These are phyloP conservation scores for Ramichloridium luteum DNA, from an alignment of 2,329 filamentous ascomycete species.

Conservation along the genomic window DNA sequence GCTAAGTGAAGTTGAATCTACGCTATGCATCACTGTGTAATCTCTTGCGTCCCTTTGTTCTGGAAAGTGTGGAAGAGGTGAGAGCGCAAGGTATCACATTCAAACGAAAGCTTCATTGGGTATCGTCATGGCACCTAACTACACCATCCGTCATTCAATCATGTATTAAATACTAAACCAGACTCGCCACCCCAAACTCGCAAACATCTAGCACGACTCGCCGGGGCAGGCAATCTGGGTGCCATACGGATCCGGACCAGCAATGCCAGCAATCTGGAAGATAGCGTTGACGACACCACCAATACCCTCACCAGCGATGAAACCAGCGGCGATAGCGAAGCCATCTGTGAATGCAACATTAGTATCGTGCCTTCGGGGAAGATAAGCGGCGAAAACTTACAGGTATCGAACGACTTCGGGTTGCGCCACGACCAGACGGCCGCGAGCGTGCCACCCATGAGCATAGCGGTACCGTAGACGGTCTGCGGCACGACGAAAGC, in stretches of 20 bases:
- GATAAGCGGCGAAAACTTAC: background rate
- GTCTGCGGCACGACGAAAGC: constrained; percentile 47
- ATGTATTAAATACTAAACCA: too few relatives aligned
- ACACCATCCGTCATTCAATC: too few relatives aligned
- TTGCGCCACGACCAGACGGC: constrained; percentile 44
- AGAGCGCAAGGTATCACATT: too few relatives aligned
- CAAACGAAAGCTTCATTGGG: too few relatives aligned
- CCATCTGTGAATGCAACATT: constrained; percentile 21
- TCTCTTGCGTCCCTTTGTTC: too few relatives aligned
- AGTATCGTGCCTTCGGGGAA: background rate
- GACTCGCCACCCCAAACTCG: background rate
- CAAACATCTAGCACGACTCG: background rate
- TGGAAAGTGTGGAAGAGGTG: too few relatives aligned
- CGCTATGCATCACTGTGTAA: too few relatives aligned
- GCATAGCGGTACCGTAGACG: constrained; percentile 46
- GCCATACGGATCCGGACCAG: constrained; percentile 30
- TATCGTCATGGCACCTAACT: too few relatives aligned
- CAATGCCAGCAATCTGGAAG: constrained; percentile 34
- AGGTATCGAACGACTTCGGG: constrained; percentile 43
- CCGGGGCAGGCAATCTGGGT: constrained; percentile 31
- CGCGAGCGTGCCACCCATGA: constrained; percentile 42
- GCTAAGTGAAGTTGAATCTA: too few relatives aligned
- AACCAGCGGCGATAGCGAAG: constrained; percentile 47
- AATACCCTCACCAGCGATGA: constrained; percentile 52
- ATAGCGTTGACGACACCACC: constrained; percentile 51